Base-by-base conservation (phyloP, 306 rosid genomes). In the Canavalia ensiformis region DNA sequence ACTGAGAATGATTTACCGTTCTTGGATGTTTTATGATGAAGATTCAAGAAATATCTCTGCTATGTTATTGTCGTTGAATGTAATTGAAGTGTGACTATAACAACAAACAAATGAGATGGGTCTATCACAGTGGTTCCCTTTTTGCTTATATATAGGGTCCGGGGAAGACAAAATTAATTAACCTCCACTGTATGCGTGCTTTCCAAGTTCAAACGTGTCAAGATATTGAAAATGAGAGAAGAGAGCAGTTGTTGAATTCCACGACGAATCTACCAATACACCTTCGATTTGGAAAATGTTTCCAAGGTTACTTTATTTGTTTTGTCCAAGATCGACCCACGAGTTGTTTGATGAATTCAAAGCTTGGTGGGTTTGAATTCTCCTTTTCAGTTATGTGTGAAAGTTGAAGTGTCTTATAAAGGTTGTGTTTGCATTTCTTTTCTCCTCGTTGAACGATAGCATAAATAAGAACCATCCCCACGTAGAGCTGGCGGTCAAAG, bases 271-370 rank as follows among this genome's bases (percentile, higher is more conserved):
- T 30, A 51, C 70, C 2, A 6, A 25, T 64, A 57, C 70, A 33
- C 50, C 8, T 78, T 86, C 62, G 6, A 41, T 46, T 59, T 65
- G 39, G 72, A 47, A 72, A 58, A 56, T 10, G 34, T 59, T 13
- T 87, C 86, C 28, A 87, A 57, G 80, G 41, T 77, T 74, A 29
- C 4, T 70, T 64, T 65, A 18, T 52, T 80, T 64, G 6, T 52
- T 67, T 34, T 82, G 79, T 33, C 46, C 9, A 46, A 69, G 81
- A 68, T 68, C 81, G 84, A 59, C 18, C 7, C 92, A 90, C 79
- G 89, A 83, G 69, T 29, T 31, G 54, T 75, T 91, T 85, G 90
- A 90, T 46, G 63, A 31, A 82, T 89, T 95, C 97, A 92, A 92
- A 84, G 88, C 79, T 64, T 1, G 79, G 51, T 66, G 7, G 9